Evolutionary conservation across 176 grass and related monocot genomes (phyloP), one percentile per base, ranked within the genome.

Genomic region (Tillandsia leiboldiana): DNA sequence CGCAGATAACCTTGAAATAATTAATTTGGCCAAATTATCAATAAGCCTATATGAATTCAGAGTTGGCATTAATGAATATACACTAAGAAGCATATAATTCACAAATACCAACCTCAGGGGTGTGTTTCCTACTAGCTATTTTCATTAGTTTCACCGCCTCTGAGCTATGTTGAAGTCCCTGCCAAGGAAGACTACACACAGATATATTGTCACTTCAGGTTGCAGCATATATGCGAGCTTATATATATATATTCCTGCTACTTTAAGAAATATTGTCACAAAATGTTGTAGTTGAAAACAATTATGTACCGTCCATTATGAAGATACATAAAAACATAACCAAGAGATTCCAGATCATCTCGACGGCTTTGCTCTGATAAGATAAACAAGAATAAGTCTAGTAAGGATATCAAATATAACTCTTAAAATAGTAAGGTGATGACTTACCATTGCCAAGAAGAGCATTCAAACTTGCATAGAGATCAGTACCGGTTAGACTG

Each of bases 391-490:
- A 53, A 54, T 50, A 71, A 53, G 27, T 13, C 14, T 70, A 10
- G 27, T 12, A 7, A 12, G 6, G 54, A 33, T 71, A 18, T 66
- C 64, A 2, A 12, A 48, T 14, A 42, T 0, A 42, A 14, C 49
- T 11, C 22, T 22, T 53, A 2, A 10, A 12, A 33, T 13, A 2
- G 3, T 17, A 57, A 26, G 14, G 66, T 75, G 1, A 57, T 50
- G 73, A 64, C 77, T 78, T 79, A 91, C 88, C 84, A 63, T 87
- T 81, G 56, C 88, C 88, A 58, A 87, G 81, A 84, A 87, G 88
- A 72, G 83, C 87, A 73, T 87, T 84, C 63, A 70, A 80, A 70
- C 88, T 91, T 70, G 88, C 88, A 72, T 91, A 91, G 53, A 83
- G 83, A 66, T 83, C 88, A 54, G 88, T 91, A 51, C 88, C 88